These are phyloP conservation scores for Globisporangium nodosum DNA, from an alignment of 352 stramenopile genomes.

Conservation along the genomic window DNA sequence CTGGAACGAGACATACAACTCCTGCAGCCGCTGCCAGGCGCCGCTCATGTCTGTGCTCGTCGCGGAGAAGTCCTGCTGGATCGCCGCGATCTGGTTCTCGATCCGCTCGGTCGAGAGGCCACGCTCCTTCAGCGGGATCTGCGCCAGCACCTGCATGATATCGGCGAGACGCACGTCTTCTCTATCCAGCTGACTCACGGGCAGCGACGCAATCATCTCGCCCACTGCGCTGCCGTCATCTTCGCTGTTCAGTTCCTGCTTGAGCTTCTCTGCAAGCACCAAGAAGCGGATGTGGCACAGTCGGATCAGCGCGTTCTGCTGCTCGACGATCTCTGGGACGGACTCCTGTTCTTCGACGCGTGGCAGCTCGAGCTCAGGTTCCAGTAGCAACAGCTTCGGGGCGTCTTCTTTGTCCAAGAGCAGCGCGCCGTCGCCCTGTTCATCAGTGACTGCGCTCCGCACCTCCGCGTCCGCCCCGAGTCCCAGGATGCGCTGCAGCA, in stretches of 20 bases:
- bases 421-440: neutral
- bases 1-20: constrained; percentile 38
- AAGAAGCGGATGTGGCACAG: constrained; percentile 43
- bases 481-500: constrained; percentile 9
- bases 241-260: constrained; percentile 29
- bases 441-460: too few species aligned
- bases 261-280: constrained; percentile 37
- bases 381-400: too few species aligned
- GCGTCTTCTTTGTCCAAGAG: too few species aligned
- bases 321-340: constrained; percentile 7
- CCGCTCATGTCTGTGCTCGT: constrained; percentile 16
- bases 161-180: constrained; percentile 10
- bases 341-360: too few species aligned
- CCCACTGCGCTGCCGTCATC: constrained; percentile 13
- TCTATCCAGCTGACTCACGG: constrained; percentile 9
- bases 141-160: constrained; percentile 19
- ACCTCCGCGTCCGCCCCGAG: neutral
- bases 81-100: constrained; percentile 21
- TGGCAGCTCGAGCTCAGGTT: too few species aligned
- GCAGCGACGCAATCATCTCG: constrained; percentile 27
- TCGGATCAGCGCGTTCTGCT: constrained; percentile 24
- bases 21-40: constrained; percentile 29
- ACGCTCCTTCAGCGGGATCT: constrained; percentile 32
- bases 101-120: constrained; percentile 20
- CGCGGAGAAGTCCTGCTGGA: constrained; percentile 20